These are phyloP conservation scores for Oryza meridionalis DNA, from an alignment of 176 grass and related monocot genomes.

Conservation along the genomic window DNA sequence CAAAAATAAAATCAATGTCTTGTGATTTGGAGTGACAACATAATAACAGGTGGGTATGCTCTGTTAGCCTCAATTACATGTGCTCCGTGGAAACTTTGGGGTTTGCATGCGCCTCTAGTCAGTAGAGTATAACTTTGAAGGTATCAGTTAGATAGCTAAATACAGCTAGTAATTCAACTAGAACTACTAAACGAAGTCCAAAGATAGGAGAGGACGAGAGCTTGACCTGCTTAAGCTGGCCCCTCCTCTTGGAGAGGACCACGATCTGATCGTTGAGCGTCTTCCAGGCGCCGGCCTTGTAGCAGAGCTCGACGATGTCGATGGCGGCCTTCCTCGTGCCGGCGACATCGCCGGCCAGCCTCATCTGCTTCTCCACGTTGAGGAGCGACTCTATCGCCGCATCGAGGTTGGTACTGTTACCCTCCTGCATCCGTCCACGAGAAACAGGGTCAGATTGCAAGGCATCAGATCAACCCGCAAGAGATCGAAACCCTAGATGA, in stretches of 20 bases:
- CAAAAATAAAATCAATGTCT: not conserved
- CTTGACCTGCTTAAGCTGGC: conserved; percentile 91
- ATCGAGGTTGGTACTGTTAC: conserved; percentile 64
- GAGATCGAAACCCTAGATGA: conserved; percentile 38
- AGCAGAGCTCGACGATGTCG: conserved; percentile 96
- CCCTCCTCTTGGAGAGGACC: conserved; percentile 88
- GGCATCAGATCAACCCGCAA: not conserved
- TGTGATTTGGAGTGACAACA: not conserved
- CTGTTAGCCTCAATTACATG: not conserved
- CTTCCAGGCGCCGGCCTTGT: conserved; percentile 82
- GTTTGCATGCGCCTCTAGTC: not conserved
- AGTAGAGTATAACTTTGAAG: not conserved
- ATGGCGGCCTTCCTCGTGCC: conserved; percentile 85
- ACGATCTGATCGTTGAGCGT: conserved; percentile 96
- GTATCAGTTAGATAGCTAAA: not conserved
- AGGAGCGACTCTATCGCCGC: conserved; percentile 83
- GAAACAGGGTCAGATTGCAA: not conserved
- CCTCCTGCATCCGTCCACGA: conserved; percentile 50
- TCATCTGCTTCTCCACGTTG: conserved; percentile 93
- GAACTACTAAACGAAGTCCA: not conserved
- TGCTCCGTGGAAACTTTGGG: not conserved
- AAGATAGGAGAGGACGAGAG: not conserved
- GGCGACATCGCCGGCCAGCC: conserved; percentile 77
- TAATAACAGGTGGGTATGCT: not conserved
- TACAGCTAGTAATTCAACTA: not conserved